Base-by-base conservation (phyloP, 2,329 filamentous ascomycete genomes). In the Fusarium zealandicum region DNA sequence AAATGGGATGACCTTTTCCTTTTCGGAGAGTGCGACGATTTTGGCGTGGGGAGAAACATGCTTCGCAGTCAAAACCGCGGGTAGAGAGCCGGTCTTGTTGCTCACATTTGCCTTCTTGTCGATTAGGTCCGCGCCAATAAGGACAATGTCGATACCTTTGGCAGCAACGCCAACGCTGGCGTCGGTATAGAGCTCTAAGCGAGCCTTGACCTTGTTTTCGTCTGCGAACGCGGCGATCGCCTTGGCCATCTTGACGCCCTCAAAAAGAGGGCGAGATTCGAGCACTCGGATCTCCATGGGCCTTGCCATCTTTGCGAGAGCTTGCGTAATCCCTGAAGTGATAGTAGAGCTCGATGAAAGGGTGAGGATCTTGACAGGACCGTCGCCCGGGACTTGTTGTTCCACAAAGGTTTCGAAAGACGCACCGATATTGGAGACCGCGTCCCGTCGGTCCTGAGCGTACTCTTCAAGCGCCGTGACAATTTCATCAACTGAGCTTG, bases 51-150 rank as follows among this genome's bases (percentile, higher is more conserved):
- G 76, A 4, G 78, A 76, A 3, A 82, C 69, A 42, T 81, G 69
- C 46, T 77, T 82, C 7, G 82, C 80, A 42, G 81, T 78, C 2
- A 89, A 73, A 0, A 84, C 78, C 1, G 82, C 79, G 1, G 84
- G 80, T 6, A 89, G 70, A 2, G 84, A 87, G 0, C 87, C 87
- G 0, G 80, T 85, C 70, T 90, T 90, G 71, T 90, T 90, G 69
- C 80, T 85, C 14, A 89, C 82, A 25, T 82, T 80, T 2, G 85
- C 87, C 1, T 73, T 68, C 1, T 73, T 68, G 11, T 82, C 80
- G 48, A 90, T 85, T 5, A 83, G 75, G 65, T 90, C 87, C 2
- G 86, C 85, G 1, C 87, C 87, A 1, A 90, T 73, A 4, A 90
- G 71, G 2, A 90, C 72, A 1, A 87, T 45, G 60, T 89, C 79